These are phyloP conservation scores for Alternaria atra DNA, from an alignment of 2,329 filamentous ascomycete species.

Conservation along the genomic window DNA sequence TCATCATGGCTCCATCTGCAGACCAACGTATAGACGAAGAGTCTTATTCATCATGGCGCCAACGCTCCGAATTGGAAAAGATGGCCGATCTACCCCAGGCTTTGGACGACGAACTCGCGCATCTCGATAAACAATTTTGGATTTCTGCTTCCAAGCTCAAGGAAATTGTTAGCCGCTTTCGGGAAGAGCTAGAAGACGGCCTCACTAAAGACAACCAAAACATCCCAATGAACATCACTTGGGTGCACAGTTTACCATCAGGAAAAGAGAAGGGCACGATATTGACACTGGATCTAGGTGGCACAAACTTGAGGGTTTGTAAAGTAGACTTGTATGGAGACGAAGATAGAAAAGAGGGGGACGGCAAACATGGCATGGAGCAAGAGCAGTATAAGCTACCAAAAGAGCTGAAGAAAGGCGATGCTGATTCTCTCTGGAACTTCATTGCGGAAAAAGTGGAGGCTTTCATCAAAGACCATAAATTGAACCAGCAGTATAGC, in stretches of 20 bases:
- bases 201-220: slow-evolving; percentile 28
- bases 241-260: slow-evolving; percentile 90
- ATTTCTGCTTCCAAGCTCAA: slow-evolving; percentile 31
- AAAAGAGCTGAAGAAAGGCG: slow-evolving; percentile 86
- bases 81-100: slow-evolving; percentile 28
- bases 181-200: slow-evolving; percentile 38
- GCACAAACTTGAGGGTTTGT: slow-evolving; percentile 94
- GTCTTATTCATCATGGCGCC: slow-evolving; percentile 28
- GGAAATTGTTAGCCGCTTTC: slow-evolving; percentile 33
- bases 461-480: slow-evolving; percentile 88
- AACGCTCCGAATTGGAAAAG: slow-evolving; percentile 28
- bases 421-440: slow-evolving; percentile 87
- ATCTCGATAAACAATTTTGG: slow-evolving; percentile 37
- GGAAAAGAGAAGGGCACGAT: slow-evolving; percentile 88
- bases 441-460: slow-evolving; percentile 93
- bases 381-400: slow-evolving; percentile 97
- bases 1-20: slow-evolving; percentile 23
- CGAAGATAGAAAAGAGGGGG: slow-evolving; percentile 75
- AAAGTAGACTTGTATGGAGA: slow-evolving; percentile 88
- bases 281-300: slow-evolving; percentile 93
- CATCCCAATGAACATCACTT: slow-evolving; percentile 91
- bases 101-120: slow-evolving; percentile 31
- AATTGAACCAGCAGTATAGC: slow-evolving; percentile 68
- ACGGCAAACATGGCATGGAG: slow-evolving; percentile 71
- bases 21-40: slow-evolving; percentile 18